A percentile compares a stretch with the other conserved stretches of the same genome.
Conservation (phyloP, 2,329 filamentous ascomycete species). For the Alternaria ventricosa region DNA sequence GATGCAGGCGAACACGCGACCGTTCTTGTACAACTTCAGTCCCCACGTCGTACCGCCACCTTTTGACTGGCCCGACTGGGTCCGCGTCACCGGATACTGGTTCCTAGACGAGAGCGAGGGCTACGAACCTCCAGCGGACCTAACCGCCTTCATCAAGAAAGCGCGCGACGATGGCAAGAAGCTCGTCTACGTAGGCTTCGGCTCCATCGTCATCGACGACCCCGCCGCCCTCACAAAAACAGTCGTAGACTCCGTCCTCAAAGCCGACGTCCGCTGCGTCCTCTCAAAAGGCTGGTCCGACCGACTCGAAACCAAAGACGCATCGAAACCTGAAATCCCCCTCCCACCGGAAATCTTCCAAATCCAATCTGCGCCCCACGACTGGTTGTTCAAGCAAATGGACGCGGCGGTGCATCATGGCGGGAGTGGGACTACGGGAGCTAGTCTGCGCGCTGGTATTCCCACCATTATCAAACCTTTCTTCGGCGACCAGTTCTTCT, state of each 20-base stretch:
- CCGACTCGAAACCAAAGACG: conserved; percentile 66
- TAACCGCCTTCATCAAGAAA: conserved; percentile 81
- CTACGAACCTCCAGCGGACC: conserved; percentile 77
- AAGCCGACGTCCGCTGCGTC: conserved; percentile 92
- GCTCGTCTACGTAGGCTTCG: conserved; percentile 95
- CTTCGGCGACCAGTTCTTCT: conserved; percentile 98
- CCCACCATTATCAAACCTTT: conserved; percentile 96
- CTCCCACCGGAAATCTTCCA: conserved; percentile 82
- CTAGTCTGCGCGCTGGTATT: conserved; percentile 86
- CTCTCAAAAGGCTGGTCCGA: conserved; percentile 98
- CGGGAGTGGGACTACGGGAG: conserved; percentile 92
- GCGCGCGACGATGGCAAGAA: conserved; percentile 85
- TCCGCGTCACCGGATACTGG: conserved; percentile 97
- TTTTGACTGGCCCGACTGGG: conserved; percentile 96
- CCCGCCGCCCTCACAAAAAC: conserved; percentile 87
- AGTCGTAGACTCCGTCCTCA: conserved; percentile 89
- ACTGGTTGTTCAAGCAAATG: conserved; percentile 94
- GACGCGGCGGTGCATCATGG: conserved; percentile 95
- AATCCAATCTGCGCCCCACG: conserved; percentile 91
- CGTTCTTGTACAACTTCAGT: conserved; percentile 97
- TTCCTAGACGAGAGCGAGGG: conserved; percentile 78
- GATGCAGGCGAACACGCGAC: conserved; percentile 96
- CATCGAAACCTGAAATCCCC: conserved; percentile 68
- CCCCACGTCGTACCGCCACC: conserved; percentile 92
- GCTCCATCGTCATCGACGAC: conserved; percentile 92